Evolutionary conservation across 768 basidiomycete genomes (phyloP), one percentile per base, ranked within the genome.

Genomic region (Crassisporium funariophilum): DNA sequence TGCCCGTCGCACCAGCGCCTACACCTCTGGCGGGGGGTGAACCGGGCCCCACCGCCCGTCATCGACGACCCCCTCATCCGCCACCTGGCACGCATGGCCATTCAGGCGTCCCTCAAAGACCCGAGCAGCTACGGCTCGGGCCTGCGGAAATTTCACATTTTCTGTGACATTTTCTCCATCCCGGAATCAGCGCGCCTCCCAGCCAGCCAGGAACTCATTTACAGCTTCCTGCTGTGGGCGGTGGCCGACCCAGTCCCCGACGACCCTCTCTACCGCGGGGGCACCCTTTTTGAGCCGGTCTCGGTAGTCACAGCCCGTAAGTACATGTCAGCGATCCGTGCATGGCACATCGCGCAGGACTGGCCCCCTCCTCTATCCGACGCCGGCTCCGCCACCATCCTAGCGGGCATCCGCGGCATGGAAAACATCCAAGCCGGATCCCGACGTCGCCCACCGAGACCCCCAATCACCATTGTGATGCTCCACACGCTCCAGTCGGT

Each of bases 341-440:
- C 70, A 0, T 73, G 71, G 69, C 71, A 72, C 41, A 41, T 71
- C 1, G 63, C 58, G 0, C 72, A 73, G 42, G 70, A 67, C 0
- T 74, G 69, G 71, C 64, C 61, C 1, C 52, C 55, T 2, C 69
- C 69, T 1, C 55, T 72, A 0, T 51, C 62, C 0, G 47, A 63
- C 0, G 15, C 20, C 1, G 50, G 64, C n/a, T 40, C 34, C 0
- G 29, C 45, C 0, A 35, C 44, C 12, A 66, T 72, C 23, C 37
- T 56, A 13, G 69, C 55, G 54, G 65, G 62, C 0, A 42, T 70
- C 0, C 50, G 63, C 3, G 67, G 70, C 13, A 46, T 71, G 2
- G 55, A 43, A 11, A 60, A 62, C 33, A 17, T 62, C 0, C 56
- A 64, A 27, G 49, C 37, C 0, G 21, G 36, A 0, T n/a, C 38